phyloP scores from a whole-genome alignment of 1,284 basidiomycete genomes.

The Cerrena zonata region DNA sequence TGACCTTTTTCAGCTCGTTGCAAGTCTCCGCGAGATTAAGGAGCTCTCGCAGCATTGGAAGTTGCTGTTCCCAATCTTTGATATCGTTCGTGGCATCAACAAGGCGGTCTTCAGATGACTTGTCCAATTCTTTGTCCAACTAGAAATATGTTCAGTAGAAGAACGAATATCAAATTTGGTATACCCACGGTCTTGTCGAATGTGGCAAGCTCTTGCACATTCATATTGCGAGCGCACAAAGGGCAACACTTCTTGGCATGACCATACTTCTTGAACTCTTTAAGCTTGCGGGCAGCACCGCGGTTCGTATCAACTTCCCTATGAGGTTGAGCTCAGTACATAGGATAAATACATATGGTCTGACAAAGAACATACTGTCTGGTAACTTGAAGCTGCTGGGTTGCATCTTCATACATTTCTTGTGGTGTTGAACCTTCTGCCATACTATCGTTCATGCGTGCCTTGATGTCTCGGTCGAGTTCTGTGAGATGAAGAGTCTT shows the following conservation, averaged over 20 bases:
- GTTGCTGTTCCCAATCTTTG: constrained; percentile 55
- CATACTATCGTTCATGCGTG: constrained; percentile 36
- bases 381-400: constrained; percentile 45
- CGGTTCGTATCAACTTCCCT: constrained; percentile 25
- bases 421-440: constrained; percentile 34
- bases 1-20: constrained; percentile 50
- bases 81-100: constrained; percentile 44
- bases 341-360: no score
- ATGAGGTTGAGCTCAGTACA: background rate
- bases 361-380: constrained; percentile 49
- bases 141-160: background rate
- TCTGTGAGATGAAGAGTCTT: no score
- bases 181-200: constrained; percentile 66
- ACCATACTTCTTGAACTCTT: constrained; percentile 56
- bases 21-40: constrained; percentile 48
- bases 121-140: constrained; percentile 40
- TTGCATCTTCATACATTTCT: constrained; percentile 53
- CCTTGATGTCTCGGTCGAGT: constrained; percentile 49
- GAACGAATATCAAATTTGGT: background rate
- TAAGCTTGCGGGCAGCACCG: constrained; percentile 54
- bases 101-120: constrained; percentile 37
- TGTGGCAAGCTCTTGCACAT: constrained; percentile 51
- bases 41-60: constrained; percentile 54
- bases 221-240: constrained; percentile 71
- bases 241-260: constrained; percentile 66